Evolutionary conservation across 2,329 filamentous ascomycete species (phyloP).

Genomic region (Phyllosticta citriasiana): DNA sequence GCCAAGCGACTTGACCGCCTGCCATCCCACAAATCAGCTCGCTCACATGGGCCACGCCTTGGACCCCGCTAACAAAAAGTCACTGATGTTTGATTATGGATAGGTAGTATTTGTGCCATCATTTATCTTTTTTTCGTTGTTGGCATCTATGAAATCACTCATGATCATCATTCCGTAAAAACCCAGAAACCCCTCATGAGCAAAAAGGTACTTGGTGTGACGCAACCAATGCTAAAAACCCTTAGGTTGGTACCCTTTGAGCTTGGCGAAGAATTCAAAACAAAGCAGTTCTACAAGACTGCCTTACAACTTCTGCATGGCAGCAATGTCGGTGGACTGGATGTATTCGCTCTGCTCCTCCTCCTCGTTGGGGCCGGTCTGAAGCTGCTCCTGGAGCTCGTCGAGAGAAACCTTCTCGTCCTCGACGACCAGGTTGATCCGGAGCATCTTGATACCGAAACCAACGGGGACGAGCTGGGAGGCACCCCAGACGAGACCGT

Average conservation of each 20-base stretch:
- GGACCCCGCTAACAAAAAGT: background rate
- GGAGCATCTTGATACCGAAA: slow-evolving; percentile 98
- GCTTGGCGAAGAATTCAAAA: slow-evolving; percentile 2
- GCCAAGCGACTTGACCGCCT: slow-evolving; percentile 1
- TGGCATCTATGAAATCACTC: slow-evolving; percentile 9
- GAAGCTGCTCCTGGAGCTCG: slow-evolving; percentile 78
- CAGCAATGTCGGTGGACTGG: slow-evolving; percentile 80
- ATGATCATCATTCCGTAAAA: slow-evolving; percentile 8
- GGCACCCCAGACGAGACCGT: slow-evolving; percentile 92
- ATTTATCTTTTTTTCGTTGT: slow-evolving; percentile 5
- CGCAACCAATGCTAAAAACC: slow-evolving; percentile 8
- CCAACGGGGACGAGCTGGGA: slow-evolving; percentile 83
- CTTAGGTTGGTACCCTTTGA: slow-evolving; percentile 1
- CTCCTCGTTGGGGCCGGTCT: background rate
- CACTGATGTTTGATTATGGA: background rate
- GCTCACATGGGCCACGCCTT: background rate
- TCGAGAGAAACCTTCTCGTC: slow-evolving; percentile 88
- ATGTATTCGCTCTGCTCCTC: slow-evolving; percentile 86
- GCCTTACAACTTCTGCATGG: slow-evolving; percentile 33
- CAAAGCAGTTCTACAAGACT: slow-evolving; percentile 1
- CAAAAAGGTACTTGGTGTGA: slow-evolving; percentile 1
- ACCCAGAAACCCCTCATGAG: slow-evolving; percentile 6
- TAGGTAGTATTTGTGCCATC: background rate
- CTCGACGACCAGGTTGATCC: slow-evolving; percentile 96
- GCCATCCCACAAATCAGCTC: background rate